These are phyloP conservation scores for Drechslera avenae DNA, from an alignment of 2,329 filamentous ascomycete species.

Conservation along the genomic window DNA sequence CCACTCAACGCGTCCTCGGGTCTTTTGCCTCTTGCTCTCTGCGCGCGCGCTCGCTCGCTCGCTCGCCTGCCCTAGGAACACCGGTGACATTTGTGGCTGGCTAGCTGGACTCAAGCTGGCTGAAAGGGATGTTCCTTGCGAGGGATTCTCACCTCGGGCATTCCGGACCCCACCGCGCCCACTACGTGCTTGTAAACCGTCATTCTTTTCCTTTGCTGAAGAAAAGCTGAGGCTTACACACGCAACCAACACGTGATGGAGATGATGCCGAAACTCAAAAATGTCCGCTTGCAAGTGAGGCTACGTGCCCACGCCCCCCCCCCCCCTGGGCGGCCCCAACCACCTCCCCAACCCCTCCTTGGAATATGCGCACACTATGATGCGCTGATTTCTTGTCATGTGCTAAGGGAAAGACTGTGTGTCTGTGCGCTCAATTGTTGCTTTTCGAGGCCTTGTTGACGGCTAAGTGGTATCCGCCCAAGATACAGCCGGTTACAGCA, in stretches of 20 bases:
- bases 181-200: not conserved
- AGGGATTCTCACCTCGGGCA: constrained; percentile 12
- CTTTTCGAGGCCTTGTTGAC: constrained; percentile 19
- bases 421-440: constrained; percentile 7
- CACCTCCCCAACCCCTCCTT: not conserved
- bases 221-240: too few species aligned
- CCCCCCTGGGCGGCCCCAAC: not conserved
- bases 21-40: constrained; percentile 8
- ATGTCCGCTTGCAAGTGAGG: not conserved
- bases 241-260: too few species aligned
- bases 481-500: constrained; percentile 25
- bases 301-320: not conserved
- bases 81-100: not conserved
- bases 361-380: not conserved
- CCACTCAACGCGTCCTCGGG: not conserved
- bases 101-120: not conserved
- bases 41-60: constrained; percentile 1
- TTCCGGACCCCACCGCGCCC: constrained; percentile 17
- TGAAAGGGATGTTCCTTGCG: constrained; percentile 19
- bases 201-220: too few species aligned
- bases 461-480: constrained; percentile 27
- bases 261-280: not conserved
- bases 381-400: not conserved
- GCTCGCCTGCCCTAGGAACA: constrained; percentile 4
- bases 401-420: not conserved